Conservation (phyloP, 2,329 filamentous ascomycete species). For the Hypoxylon sp. region DNA sequence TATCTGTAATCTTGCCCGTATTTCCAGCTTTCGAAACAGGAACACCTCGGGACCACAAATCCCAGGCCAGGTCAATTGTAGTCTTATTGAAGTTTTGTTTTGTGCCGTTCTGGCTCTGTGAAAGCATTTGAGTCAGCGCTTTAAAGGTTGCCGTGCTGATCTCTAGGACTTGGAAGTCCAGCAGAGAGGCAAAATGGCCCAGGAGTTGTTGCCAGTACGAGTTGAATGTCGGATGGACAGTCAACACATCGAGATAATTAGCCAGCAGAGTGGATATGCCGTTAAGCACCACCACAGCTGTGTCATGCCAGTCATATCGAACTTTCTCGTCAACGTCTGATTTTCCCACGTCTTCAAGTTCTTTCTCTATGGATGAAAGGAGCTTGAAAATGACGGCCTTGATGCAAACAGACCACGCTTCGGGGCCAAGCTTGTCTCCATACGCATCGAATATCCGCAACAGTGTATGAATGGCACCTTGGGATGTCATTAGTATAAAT, state of each 20-base stretch:
- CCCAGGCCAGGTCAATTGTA: constrained; percentile 74
- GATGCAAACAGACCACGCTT: constrained; percentile 87
- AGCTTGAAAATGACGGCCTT: constrained; percentile 84
- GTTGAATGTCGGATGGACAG: constrained; percentile 74
- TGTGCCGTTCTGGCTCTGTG: constrained; percentile 59
- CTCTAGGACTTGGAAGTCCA: constrained; percentile 74
- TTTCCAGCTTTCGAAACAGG: constrained; percentile 61
- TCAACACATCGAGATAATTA: constrained; percentile 80
- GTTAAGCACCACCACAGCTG: constrained; percentile 78
- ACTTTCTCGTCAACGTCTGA: constrained; percentile 57
- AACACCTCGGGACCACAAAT: constrained; percentile 76
- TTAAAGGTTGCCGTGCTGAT: constrained; percentile 79
- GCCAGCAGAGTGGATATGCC: constrained; percentile 80
- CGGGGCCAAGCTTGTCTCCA: constrained; percentile 80
- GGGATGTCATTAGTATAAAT: constrained; percentile 54
- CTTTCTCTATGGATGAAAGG: constrained; percentile 74
- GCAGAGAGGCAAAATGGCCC: constrained; percentile 72
- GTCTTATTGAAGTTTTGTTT: constrained; percentile 60
- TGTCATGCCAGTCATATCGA: constrained; percentile 76
- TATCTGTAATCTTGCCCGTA: constrained; percentile 67
- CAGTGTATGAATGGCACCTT: constrained; percentile 86
- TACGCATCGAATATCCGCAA: constrained; percentile 93
- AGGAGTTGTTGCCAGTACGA: constrained; percentile 82
- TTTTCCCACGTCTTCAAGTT: constrained; percentile 59
- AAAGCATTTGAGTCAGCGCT: constrained; percentile 73